phyloP scores from a whole-genome alignment of 2,329 filamentous ascomycete genomes.

The Massarina eburnea region DNA sequence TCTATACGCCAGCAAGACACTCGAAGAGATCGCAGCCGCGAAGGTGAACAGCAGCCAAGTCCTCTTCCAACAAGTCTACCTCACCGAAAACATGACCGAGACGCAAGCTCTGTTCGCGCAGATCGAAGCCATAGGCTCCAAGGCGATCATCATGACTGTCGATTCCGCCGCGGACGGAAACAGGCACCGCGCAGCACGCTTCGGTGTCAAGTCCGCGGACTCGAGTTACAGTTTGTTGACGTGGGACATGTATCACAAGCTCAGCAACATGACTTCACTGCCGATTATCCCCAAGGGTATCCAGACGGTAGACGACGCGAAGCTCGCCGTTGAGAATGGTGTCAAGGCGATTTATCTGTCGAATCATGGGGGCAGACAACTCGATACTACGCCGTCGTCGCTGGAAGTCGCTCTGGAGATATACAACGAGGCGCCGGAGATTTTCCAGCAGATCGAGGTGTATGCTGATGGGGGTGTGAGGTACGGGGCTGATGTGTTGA shows the following conservation, averaged over 20 bases:
- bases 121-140: constrained; percentile 39
- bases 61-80: constrained; percentile 47
- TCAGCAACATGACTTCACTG: constrained; percentile 40
- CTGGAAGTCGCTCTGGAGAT: constrained; percentile 78
- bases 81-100: constrained; percentile 33
- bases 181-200: constrained; percentile 39
- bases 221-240: constrained; percentile 34
- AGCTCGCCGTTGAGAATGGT: constrained; percentile 38
- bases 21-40: constrained; percentile 36
- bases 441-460: constrained; percentile 45
- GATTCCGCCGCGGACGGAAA: constrained; percentile 45
- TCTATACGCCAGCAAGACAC: constrained; percentile 38
- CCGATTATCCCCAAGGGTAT: constrained; percentile 46
- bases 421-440: constrained; percentile 55
- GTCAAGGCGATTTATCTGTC: constrained; percentile 45
- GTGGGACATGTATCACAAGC: constrained; percentile 38
- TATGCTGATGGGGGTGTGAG: constrained; percentile 46
- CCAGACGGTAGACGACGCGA: constrained; percentile 44
- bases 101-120: constrained; percentile 34
- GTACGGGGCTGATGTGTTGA: constrained; percentile 43
- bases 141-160: constrained; percentile 47
- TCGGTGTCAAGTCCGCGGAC: constrained; percentile 34
- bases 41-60: constrained; percentile 28
- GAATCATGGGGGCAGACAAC: constrained; percentile 46
- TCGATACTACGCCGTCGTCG: constrained; percentile 61